Conservation (phyloP, 441 rosid species). For the Mallotus japonicus region DNA sequence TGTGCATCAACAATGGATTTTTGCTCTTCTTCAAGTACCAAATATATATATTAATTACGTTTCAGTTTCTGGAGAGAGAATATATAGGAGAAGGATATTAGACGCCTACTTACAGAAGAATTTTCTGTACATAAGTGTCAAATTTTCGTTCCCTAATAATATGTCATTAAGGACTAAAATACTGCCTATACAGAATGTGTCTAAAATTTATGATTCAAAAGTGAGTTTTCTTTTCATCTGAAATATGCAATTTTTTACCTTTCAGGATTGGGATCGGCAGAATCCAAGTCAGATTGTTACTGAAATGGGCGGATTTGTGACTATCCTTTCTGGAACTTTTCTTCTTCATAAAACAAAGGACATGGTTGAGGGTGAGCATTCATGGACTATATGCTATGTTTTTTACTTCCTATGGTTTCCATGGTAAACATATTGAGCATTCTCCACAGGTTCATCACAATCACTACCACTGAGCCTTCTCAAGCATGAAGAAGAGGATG, state of each 20-base stretch:
- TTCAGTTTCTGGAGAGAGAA: not conserved
- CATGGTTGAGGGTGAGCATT: conserved; percentile 57
- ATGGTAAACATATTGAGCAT: not conserved
- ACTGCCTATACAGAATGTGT: not conserved
- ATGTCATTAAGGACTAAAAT: not conserved
- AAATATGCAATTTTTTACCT: not conserved
- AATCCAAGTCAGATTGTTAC: conserved; percentile 70
- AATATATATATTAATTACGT: not conserved
- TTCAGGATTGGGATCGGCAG: conserved; percentile 81
- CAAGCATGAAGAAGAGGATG: conserved; percentile 42
- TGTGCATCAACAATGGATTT: not conserved
- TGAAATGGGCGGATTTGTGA: conserved; percentile 75
- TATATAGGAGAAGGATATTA: not conserved
- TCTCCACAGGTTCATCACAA: conserved; percentile 46
- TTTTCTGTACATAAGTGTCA: not conserved
- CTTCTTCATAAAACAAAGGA: conserved; percentile 89
- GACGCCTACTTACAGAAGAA: not conserved
- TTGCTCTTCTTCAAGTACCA: not conserved
- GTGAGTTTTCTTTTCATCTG: not conserved
- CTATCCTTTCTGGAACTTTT: conserved; percentile 80
- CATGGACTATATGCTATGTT: conserved; percentile 2
- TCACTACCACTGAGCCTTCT: conserved; percentile 36
- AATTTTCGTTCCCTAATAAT: not conserved
- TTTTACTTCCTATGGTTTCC: conserved; percentile 10
- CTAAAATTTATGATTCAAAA: not conserved